These are phyloP conservation scores for Cryphonectria carpinicola DNA, from an alignment of 2,329 filamentous ascomycete genomes.

Conservation along the genomic window DNA sequence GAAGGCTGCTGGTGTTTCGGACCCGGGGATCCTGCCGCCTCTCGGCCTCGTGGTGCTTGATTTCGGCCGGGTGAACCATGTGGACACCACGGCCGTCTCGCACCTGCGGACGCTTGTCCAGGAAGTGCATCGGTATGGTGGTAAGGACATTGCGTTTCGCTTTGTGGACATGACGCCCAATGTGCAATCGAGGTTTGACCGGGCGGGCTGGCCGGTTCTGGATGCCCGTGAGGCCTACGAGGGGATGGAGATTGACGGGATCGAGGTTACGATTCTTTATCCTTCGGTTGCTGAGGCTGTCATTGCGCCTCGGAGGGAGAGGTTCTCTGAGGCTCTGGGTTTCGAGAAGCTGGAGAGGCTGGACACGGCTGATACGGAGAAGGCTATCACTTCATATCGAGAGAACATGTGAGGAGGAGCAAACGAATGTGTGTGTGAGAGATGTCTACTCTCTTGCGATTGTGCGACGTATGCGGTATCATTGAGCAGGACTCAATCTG, in stretches of 20 bases:
- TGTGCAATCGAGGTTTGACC: constrained; percentile 43
- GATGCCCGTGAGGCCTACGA: constrained; percentile 26
- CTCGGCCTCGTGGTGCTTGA: constrained; percentile 57
- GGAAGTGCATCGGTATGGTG: constrained; percentile 54
- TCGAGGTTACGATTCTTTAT: constrained; percentile 14
- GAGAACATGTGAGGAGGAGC: constrained; percentile 8
- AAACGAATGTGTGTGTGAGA: background rate
- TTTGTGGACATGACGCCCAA: constrained; percentile 53
- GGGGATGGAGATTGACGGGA: background rate
- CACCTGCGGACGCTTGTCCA: constrained; percentile 52
- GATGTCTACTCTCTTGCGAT: background rate
- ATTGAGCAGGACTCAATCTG: constrained; percentile 7
- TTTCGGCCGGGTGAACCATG: constrained; percentile 54
- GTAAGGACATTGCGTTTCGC: constrained; percentile 48
- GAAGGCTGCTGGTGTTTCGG: constrained; percentile 40
- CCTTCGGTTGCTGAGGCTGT: constrained; percentile 22
- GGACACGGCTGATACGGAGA: constrained; percentile 4
- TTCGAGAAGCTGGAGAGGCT: constrained; percentile 16
- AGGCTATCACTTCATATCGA: constrained; percentile 6
- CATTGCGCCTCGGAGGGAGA: constrained; percentile 16
- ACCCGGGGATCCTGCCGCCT: constrained; percentile 40
- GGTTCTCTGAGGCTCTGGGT: background rate
- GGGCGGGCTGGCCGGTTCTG: constrained; percentile 44
- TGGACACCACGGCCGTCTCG: constrained; percentile 56
- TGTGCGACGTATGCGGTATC: background rate